These are phyloP conservation scores for Pachyrhizus erosus DNA, from an alignment of 306 rosid species.

Conservation along the genomic window DNA sequence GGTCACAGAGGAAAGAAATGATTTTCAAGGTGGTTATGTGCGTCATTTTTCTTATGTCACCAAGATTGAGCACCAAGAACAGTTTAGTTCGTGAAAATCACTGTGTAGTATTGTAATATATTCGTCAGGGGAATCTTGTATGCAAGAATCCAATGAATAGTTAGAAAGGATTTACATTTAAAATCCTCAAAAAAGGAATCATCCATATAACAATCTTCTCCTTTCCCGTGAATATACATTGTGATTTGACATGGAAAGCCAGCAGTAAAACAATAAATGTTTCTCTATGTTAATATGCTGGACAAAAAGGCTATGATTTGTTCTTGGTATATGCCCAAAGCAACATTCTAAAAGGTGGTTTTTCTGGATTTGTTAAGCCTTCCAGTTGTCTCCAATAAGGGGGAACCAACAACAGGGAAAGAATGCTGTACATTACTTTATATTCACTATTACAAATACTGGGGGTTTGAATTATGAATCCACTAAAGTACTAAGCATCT, in stretches of 20 bases:
- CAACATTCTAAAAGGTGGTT: background rate
- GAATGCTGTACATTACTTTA: conserved; percentile 1
- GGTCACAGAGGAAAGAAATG: background rate
- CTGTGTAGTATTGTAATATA: background rate
- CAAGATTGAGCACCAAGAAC: background rate
- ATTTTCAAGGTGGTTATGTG: background rate
- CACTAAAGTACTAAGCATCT: conserved; percentile 1
- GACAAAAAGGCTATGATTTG: background rate
- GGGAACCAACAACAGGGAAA: conserved; percentile 22
- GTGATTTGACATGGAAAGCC: conserved; percentile 20
- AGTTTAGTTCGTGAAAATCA: background rate
- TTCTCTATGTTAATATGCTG: background rate
- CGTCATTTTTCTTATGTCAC: conserved; percentile 10
- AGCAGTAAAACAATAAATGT: conserved; percentile 21
- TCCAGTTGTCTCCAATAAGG: conserved; percentile 34
- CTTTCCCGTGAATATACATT: background rate
- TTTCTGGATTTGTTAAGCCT: background rate
- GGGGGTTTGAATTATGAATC: conserved; percentile 24
- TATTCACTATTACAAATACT: conserved; percentile 11
- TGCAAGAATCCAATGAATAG: conserved; percentile 18
- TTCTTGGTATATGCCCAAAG: conserved; percentile 2
- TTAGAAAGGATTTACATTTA: background rate
- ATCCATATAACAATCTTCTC: background rate
- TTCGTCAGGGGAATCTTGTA: background rate
- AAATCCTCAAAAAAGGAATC: background rate